A percentile compares a stretch with the other conserved stretches of the same genome.
phyloP scores from a whole-genome alignment of 1,139 yeast genomes.

The Saccharomycopsis crataegensis region DNA sequence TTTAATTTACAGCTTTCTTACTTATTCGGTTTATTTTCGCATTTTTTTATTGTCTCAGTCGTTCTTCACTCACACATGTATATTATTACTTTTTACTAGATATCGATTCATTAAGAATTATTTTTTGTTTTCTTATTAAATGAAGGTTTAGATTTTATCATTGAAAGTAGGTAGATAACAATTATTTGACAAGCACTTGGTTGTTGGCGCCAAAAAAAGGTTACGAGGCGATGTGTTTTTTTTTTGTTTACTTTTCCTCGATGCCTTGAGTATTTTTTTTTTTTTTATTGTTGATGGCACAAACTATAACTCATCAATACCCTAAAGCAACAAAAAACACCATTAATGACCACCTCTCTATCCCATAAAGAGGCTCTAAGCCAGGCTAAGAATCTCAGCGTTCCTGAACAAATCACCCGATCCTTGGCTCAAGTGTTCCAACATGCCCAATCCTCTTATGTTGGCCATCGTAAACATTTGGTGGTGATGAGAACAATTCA shows the following conservation, averaged over 20 bases:
- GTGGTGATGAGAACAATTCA: constrained; percentile 57
- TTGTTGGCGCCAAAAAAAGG: neutral
- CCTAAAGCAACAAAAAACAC: neutral
- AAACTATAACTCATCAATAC: neutral
- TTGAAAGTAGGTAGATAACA: no score
- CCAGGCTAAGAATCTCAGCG: constrained; percentile 4
- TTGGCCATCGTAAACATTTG: constrained; percentile 72
- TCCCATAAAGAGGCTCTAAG: constrained; percentile 4
- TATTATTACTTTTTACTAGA: no score
- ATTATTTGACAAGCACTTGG: no score
- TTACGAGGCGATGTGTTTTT: neutral
- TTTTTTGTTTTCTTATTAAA: no score
- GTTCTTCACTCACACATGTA: no score
- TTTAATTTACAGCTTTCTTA: neutral
- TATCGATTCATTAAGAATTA: no score
- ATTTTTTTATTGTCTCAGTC: neutral
- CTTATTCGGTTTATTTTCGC: neutral
- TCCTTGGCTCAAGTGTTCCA: constrained; percentile 70
- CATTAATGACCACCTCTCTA: constrained; percentile 1
- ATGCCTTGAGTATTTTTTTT: neutral
- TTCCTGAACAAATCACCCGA: constrained; percentile 28
- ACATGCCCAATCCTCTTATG: constrained; percentile 66
- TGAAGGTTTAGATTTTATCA: no score
- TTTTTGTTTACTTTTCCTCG: neutral
- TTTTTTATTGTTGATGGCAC: neutral